A percentile compares a stretch with the other conserved stretches of the same genome.
These are phyloP conservation scores for Mycosphaerella sp. DNA, from an alignment of 2,329 filamentous ascomycete species.

Conservation along the genomic window DNA sequence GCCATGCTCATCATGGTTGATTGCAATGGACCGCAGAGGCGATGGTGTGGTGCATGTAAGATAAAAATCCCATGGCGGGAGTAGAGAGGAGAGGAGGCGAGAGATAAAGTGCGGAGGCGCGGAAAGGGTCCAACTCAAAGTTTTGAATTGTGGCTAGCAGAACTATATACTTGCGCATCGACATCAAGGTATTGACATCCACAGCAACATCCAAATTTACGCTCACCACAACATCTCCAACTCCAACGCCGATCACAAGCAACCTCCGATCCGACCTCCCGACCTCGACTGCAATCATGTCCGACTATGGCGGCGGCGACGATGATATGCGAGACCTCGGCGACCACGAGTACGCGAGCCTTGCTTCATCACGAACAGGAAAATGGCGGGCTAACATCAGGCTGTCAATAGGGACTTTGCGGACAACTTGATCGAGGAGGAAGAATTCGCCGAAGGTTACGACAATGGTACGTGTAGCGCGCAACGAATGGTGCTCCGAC, in stretches of 20 bases:
- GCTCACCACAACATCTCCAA: neutral
- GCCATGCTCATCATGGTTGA: conserved; percentile 2
- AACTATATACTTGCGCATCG: neutral
- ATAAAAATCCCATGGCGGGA: neutral
- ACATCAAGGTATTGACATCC: neutral
- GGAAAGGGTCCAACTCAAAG: too few relatives aligned
- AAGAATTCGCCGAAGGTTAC: conserved; percentile 53
- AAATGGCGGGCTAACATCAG: conserved; percentile 2
- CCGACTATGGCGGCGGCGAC: conserved; percentile 42
- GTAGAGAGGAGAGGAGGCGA: too few relatives aligned
- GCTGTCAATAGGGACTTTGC: conserved; percentile 27
- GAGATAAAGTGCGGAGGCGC: too few relatives aligned
- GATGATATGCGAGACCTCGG: conserved; percentile 34
- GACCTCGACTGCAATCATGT: conserved; percentile 31
- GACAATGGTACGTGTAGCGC: conserved; percentile 24
- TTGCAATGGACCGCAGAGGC: neutral
- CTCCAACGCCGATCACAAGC: neutral
- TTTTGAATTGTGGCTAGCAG: neutral
- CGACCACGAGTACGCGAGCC: conserved; percentile 27
- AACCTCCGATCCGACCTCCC: neutral
- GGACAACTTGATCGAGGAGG: conserved; percentile 38
- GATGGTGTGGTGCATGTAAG: neutral
- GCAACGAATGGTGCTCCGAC: too few relatives aligned
- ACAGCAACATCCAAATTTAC: neutral
- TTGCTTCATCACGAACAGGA: neutral